phyloP scores from a whole-genome alignment of 1,284 basidiomycete genomes.

The Ganoderma sp. region DNA sequence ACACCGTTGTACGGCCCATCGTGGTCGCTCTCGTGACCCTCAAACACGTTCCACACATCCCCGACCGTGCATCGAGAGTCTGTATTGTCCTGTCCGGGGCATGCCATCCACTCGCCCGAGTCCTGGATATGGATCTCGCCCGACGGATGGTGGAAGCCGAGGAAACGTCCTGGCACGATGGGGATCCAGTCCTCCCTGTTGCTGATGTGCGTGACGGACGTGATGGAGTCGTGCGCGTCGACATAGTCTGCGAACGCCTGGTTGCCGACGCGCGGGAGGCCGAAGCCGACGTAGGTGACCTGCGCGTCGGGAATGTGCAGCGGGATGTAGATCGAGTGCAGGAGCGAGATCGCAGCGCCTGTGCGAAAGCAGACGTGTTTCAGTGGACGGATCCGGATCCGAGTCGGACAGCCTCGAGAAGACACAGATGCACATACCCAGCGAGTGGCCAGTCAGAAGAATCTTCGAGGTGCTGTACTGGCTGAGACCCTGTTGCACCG shows the following conservation, averaged over 20 bases:
- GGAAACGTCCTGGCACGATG: slow-evolving; percentile 51
- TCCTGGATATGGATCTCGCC: slow-evolving; percentile 66
- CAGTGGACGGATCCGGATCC: not conserved
- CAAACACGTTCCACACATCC: slow-evolving; percentile 57
- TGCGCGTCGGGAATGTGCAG: slow-evolving; percentile 48
- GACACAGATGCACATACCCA: slow-evolving; percentile 39
- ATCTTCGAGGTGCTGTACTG: slow-evolving; percentile 39
- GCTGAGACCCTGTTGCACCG: slow-evolving; percentile 44
- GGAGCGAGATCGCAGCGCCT: slow-evolving; percentile 54
- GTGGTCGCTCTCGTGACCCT: slow-evolving; percentile 47
- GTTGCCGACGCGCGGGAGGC: slow-evolving; percentile 70
- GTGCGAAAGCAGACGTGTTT: not conserved
- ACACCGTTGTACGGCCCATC: slow-evolving; percentile 65
- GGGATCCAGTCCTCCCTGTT: slow-evolving; percentile 41
- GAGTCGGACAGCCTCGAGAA: not conserved
- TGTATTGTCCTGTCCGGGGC: slow-evolving; percentile 62
- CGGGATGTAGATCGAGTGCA: slow-evolving; percentile 55
- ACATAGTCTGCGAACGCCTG: slow-evolving; percentile 61
- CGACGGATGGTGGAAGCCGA: slow-evolving; percentile 60
- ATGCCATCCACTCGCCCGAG: slow-evolving; percentile 52
- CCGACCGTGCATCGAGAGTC: slow-evolving; percentile 58
- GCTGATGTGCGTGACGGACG: slow-evolving; percentile 46
- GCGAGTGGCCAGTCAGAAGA: slow-evolving; percentile 48
- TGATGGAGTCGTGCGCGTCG: slow-evolving; percentile 46
- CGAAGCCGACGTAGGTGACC: slow-evolving; percentile 51